These are phyloP conservation scores for Neopestalotiopsis rosae DNA, from an alignment of 2,329 filamentous ascomycete genomes.

Conservation along the genomic window DNA sequence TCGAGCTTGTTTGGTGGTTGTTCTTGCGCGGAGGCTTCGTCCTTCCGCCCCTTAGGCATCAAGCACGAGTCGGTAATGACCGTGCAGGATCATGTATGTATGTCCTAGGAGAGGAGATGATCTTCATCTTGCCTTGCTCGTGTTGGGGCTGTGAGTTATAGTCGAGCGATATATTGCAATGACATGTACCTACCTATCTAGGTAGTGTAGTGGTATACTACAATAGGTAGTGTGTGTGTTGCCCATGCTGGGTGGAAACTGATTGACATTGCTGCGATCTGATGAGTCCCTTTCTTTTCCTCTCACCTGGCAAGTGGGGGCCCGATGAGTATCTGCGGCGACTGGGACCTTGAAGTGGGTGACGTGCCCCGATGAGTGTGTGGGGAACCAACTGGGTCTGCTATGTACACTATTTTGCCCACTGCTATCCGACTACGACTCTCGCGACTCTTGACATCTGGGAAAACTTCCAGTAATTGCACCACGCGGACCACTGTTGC, in stretches of 20 bases:
- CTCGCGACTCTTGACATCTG: background rate
- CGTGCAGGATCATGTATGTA: background rate
- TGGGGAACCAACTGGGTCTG: background rate
- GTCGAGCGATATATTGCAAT: background rate
- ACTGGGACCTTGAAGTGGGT: background rate
- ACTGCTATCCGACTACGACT: background rate
- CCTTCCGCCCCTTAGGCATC: background rate
- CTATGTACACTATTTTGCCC: background rate
- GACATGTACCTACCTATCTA: constrained; percentile 1
- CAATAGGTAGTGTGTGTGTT: background rate
- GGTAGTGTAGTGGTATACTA: background rate
- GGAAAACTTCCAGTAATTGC: background rate
- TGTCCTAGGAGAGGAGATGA: background rate
- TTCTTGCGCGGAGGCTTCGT: background rate
- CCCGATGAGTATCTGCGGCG: background rate
- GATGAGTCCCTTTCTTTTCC: background rate
- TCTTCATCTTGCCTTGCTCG: background rate
- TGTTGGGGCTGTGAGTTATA: background rate
- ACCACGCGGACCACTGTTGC: background rate
- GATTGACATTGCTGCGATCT: background rate
- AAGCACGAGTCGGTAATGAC: background rate
- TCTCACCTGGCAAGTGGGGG: background rate
- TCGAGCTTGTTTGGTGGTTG: too few species aligned
- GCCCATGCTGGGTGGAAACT: background rate
- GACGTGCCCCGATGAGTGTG: background rate